Evolutionary conservation across 495 filamentous ascomycete species (phyloP).

Genomic region (Penicillium bialowiezense): DNA sequence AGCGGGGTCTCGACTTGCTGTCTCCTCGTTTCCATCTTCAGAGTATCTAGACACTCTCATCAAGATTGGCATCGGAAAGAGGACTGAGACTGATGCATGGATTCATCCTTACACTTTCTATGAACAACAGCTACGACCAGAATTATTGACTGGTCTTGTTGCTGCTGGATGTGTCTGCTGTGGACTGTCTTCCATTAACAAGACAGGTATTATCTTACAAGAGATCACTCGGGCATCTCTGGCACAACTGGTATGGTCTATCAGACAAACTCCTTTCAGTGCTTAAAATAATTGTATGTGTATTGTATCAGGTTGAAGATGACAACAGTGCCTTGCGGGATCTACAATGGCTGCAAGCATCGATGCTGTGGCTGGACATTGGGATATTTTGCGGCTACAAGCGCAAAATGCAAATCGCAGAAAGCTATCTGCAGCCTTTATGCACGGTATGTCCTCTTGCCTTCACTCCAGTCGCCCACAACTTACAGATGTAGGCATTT

Average conservation of each 20-base stretch:
- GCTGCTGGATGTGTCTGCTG: constrained; percentile 55
- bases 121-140: constrained; percentile 45
- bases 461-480: background rate
- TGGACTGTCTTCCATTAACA: constrained; percentile 49
- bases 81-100: constrained; percentile 51
- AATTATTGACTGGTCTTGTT: constrained; percentile 50
- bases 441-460: constrained; percentile 40
- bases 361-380: constrained; percentile 53
- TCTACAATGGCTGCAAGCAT: constrained; percentile 52
- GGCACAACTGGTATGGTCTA: constrained; percentile 32
- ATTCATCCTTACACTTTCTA: constrained; percentile 56
- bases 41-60: constrained; percentile 56
- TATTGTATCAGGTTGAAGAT: constrained; percentile 43
- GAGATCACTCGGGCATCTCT: constrained; percentile 49
- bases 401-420: constrained; percentile 62
- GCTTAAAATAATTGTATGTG: background rate
- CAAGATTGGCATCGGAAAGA: constrained; percentile 57
- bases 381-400: constrained; percentile 60
- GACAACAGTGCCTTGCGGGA: constrained; percentile 54
- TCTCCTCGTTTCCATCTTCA: constrained; percentile 55
- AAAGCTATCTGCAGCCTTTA: constrained; percentile 50
- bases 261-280: background rate
- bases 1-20: constrained; percentile 38
- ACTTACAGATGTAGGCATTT: constrained; percentile 13
- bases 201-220: constrained; percentile 58